Evolutionary conservation across 2,329 filamentous ascomycete genomes (phyloP).

Genomic region (Salinomyces thailandicus): DNA sequence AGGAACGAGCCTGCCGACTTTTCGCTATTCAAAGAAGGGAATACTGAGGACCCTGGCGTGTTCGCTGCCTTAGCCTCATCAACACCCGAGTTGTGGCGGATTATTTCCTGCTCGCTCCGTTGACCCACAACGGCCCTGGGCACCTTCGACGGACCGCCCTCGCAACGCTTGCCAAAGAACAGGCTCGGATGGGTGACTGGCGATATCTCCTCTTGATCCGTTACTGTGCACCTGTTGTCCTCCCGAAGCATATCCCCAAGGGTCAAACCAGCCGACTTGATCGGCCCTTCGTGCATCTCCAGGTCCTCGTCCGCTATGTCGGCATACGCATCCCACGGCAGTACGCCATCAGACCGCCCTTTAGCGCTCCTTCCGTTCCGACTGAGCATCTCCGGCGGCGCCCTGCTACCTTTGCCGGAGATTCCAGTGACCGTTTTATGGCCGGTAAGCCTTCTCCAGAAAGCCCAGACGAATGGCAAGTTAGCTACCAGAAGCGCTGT

Average conservation of each 20-base stretch:
- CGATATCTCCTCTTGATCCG: conserved; percentile 5
- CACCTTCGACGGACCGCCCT: neutral
- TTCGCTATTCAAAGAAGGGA: conserved; percentile 4
- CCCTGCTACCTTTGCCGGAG: conserved; percentile 4
- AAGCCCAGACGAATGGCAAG: conserved; percentile 49
- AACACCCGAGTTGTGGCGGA: too few relatives aligned
- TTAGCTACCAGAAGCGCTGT: conserved; percentile 52
- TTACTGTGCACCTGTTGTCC: conserved; percentile 1
- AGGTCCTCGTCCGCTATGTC: conserved; percentile 1
- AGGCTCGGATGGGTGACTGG: conserved; percentile 12
- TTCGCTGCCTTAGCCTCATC: neutral
- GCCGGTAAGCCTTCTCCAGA: conserved; percentile 36
- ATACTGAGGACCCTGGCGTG: conserved; percentile 7
- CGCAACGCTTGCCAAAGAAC: conserved; percentile 6
- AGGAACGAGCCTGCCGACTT: conserved; percentile 9
- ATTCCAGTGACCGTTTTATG: conserved; percentile 16
- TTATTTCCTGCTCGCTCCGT: neutral
- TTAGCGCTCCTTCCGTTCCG: neutral
- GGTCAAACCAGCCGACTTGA: conserved; percentile 6
- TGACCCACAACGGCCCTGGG: conserved; percentile 5
- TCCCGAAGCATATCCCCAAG: conserved; percentile 12
- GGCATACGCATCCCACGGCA: conserved; percentile 1
- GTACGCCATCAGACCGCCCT: neutral
- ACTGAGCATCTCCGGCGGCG: neutral
- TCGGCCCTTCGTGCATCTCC: conserved; percentile 4